Evolutionary conservation across 2,329 filamentous ascomycete genomes (phyloP), one percentile per base, ranked within the genome.

Genomic region (Neofusicoccum cordaticola): DNA sequence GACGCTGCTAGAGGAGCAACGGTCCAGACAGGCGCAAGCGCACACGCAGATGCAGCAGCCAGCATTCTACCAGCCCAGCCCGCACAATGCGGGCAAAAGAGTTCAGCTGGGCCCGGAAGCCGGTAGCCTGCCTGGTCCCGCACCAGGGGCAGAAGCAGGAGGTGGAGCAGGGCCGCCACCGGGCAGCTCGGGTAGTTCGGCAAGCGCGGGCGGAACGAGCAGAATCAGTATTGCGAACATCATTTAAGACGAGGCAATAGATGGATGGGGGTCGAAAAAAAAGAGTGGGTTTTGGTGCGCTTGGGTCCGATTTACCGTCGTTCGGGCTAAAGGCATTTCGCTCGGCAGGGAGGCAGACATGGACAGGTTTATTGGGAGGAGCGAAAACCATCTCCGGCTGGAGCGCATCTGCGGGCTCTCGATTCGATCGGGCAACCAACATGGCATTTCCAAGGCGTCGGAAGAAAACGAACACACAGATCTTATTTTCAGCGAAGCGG

Each of bases 1-100:
- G 17, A 81, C 84, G 45, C 76, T 92, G 39, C 75, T 81, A 70
- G 82, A 76, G 11, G 80, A 84, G 62, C 77, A 80, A 66, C 81
- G 77, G 31, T 56, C 37, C 27, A 63, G 61, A 17, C 67, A 65
- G 39, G 31, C 53, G 13, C 66, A 64, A 31, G 27, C 27, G 27
- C 27, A 31, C 27, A 31, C 27, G 45, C 65, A 62, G 34, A 48
- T 50, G 58, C 61, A 52, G 22, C 61, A 52, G 6, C 44, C 66
- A 19, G 62, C 65, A 12, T 63, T 64, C 22, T 78, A 79, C 62
- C 77, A 77, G 57, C 71, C 72, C 15, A 68, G 75, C 19, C 70
- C 73, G n/a, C 75, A 78, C 65, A 77, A 75, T 35, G 72, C 75
- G 1, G 70, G 72, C 17, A 78, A 78, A 65, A 69, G 75, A 37